Evolutionary conservation across 768 basidiomycete species (phyloP).

Genomic region (Auricularia sp.): DNA sequence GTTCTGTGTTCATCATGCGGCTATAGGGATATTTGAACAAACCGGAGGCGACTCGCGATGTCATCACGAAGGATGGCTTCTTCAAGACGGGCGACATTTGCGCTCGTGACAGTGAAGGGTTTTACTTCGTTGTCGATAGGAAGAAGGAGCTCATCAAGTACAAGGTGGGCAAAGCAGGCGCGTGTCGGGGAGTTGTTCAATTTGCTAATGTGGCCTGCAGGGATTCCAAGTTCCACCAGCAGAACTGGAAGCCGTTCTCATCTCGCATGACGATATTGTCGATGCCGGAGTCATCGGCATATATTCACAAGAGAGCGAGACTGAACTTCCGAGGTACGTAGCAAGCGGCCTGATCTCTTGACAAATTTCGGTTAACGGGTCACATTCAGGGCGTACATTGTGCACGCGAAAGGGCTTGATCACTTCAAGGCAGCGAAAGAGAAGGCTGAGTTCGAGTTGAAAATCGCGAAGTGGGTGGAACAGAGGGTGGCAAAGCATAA

Average conservation of each 20-base stretch:
- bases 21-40: constrained; percentile 65
- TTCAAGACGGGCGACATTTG: constrained; percentile 86
- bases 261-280: constrained; percentile 64
- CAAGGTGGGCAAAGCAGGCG: constrained; percentile 30
- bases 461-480: constrained; percentile 58
- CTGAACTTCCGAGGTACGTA: constrained; percentile 67
- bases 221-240: constrained; percentile 76
- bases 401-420: constrained; percentile 31
- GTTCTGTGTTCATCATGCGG: not conserved
- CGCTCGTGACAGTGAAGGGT: constrained; percentile 57
- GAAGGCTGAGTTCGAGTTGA: constrained; percentile 34
- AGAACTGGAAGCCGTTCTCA: constrained; percentile 67
- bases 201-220: constrained; percentile 21
- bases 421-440: constrained; percentile 19
- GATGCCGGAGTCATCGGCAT: constrained; percentile 80
- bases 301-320: constrained; percentile 52
- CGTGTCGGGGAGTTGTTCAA: not conserved
- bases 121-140: constrained; percentile 64
- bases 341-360: not conserved
- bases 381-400: not conserved
- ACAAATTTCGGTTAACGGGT: not conserved
- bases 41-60: constrained; percentile 50
- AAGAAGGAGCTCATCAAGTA: constrained; percentile 57
- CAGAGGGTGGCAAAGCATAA: constrained; percentile 68
- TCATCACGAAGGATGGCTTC: constrained; percentile 70